Evolutionary conservation across 192 early-diverging fungal genomes (phyloP).

Genomic region (Phycomyces nitens): DNA sequence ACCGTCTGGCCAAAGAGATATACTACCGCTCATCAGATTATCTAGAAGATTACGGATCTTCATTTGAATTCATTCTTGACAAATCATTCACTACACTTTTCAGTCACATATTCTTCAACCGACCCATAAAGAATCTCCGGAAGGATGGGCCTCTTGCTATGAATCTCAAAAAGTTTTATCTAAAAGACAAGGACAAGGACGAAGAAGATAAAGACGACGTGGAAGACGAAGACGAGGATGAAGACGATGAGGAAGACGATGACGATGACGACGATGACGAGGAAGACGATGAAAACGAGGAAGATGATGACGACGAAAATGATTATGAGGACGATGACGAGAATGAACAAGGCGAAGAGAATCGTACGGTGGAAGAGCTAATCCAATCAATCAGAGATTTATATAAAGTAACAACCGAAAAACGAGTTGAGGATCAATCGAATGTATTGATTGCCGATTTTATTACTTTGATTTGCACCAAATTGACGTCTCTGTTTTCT

Average conservation of each 20-base stretch:
- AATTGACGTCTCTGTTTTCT: neutral
- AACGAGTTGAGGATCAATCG: neutral
- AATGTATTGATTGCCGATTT: neutral
- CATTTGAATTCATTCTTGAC: neutral
- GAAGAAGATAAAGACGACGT: no score
- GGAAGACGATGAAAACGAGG: no score
- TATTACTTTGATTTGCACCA: conserved; percentile 1
- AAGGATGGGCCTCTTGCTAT: neutral
- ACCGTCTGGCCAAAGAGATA: conserved; percentile 21
- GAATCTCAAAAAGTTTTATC: neutral
- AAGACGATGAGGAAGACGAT: neutral
- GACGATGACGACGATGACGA: neutral
- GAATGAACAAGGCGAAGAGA: no score
- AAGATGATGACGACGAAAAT: neutral
- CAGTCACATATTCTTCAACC: neutral
- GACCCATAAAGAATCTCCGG: neutral
- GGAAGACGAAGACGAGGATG: neutral
- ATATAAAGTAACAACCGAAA: neutral
- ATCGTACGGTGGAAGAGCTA: neutral
- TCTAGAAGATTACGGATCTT: neutral
- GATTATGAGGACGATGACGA: no score
- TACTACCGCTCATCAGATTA: neutral
- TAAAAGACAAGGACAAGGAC: neutral
- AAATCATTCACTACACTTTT: neutral
- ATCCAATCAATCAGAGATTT: neutral